A percentile compares a stretch with the other conserved stretches of the same genome.
Evolutionary conservation across 2,329 filamentous ascomycete genomes (phyloP).

Genomic region (Hymenoscyphus fraxineus): DNA sequence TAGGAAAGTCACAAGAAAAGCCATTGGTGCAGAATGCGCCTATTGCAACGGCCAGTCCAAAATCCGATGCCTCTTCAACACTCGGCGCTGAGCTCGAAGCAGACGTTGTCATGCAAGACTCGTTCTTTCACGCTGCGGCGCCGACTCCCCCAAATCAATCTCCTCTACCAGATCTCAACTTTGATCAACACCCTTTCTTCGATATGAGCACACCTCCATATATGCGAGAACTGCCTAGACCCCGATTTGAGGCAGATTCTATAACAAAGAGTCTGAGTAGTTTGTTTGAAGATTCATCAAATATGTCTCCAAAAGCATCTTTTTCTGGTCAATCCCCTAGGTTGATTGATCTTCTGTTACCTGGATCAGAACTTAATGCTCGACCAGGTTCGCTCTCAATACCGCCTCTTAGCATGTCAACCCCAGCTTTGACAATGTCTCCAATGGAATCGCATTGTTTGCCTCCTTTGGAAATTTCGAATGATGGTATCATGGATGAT

Average conservation of each 20-base stretch:
- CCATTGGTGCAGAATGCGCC: conserved; percentile 19
- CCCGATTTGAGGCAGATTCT: conserved; percentile 35
- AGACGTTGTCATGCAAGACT: conserved; percentile 31
- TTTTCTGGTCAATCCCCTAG: conserved; percentile 46
- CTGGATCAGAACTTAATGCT: conserved; percentile 44
- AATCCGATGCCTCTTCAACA: conserved; percentile 28
- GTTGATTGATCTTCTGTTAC: conserved; percentile 45
- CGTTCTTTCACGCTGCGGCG: conserved; percentile 30
- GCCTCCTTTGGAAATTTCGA: conserved; percentile 21
- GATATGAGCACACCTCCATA: conserved; percentile 33
- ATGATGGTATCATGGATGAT: conserved; percentile 39
- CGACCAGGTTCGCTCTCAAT: conserved; percentile 27
- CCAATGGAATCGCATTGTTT: conserved; percentile 27
- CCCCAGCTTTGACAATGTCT: conserved; percentile 19
- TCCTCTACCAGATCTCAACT: conserved; percentile 24
- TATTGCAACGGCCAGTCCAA: conserved; percentile 7
- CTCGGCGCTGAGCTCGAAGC: conserved; percentile 24
- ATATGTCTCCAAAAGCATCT: conserved; percentile 32
- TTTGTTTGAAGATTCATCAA: conserved; percentile 37
- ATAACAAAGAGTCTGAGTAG: conserved; percentile 37
- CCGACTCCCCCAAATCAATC: conserved; percentile 25
- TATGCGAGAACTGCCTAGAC: conserved; percentile 26
- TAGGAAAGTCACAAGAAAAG: conserved; percentile 23
- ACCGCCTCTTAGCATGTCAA: conserved; percentile 23
- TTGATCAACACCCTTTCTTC: conserved; percentile 31